A percentile compares a stretch with the other conserved stretches of the same genome.
phyloP scores from a whole-genome alignment of 1,284 basidiomycete genomes.

The Xanthoconium separans region DNA sequence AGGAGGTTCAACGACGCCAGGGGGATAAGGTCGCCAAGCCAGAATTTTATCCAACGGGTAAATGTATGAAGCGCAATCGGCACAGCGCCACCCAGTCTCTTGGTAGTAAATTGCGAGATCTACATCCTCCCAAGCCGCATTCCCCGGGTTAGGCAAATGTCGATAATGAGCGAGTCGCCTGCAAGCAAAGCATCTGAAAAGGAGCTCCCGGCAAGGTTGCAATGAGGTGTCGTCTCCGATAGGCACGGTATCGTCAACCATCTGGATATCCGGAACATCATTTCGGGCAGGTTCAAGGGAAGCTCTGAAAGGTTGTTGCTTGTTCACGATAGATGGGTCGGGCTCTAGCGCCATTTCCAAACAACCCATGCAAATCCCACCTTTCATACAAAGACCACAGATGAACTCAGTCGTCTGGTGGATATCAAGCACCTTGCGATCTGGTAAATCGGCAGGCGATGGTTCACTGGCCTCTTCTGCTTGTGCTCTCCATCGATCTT shows the following conservation, averaged over 20 bases:
- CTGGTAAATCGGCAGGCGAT: constrained; percentile 24
- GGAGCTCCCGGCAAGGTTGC: constrained; percentile 42
- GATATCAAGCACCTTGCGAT: constrained; percentile 41
- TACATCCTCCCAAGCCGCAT: constrained; percentile 36
- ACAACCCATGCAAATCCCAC: constrained; percentile 78
- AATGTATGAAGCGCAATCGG: constrained; percentile 74
- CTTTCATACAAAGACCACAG: constrained; percentile 74
- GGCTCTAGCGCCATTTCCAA: constrained; percentile 54
- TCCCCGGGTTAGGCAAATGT: constrained; percentile 59
- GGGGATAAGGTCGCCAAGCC: constrained; percentile 84
- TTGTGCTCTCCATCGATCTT: constrained; percentile 37
- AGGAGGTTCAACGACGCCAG: constrained; percentile 54
- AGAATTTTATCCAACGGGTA: constrained; percentile 83
- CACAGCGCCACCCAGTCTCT: constrained; percentile 69
- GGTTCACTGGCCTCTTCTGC: constrained; percentile 19
- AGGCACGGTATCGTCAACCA: constrained; percentile 30
- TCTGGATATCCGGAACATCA: constrained; percentile 31
- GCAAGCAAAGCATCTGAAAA: constrained; percentile 82
- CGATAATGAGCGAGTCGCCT: constrained; percentile 79
- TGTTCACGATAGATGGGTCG: constrained; percentile 33
- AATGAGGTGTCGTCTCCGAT: constrained; percentile 7
- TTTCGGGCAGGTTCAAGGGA: constrained; percentile 14
- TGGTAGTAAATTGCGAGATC: constrained; percentile 69
- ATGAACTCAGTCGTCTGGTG: constrained; percentile 75
- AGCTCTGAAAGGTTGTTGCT: constrained; percentile 12